phyloP scores from a whole-genome alignment of 2,329 filamentous ascomycete species.

The Aureobasidium zeae region DNA sequence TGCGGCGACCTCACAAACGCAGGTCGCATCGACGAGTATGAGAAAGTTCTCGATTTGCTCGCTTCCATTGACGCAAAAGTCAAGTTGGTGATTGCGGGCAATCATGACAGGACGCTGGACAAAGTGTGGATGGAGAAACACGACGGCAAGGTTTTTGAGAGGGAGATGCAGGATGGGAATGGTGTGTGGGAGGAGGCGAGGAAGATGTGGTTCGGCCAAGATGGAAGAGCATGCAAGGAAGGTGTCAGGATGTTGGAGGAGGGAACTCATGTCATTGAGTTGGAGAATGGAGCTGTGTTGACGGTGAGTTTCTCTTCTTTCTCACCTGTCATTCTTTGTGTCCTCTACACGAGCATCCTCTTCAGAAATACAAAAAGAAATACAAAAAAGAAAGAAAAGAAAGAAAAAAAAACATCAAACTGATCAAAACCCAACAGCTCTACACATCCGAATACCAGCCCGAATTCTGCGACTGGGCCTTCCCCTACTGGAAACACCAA shows the following conservation, averaged over 20 bases:
- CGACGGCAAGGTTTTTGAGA: background rate
- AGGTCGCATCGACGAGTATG: constrained; percentile 41
- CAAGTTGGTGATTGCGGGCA: constrained; percentile 55
- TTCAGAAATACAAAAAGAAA: too few relatives aligned
- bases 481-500: constrained; percentile 41
- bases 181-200: constrained; percentile 28
- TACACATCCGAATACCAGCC: constrained; percentile 49
- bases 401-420: too few relatives aligned
- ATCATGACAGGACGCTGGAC: constrained; percentile 53
- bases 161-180: constrained; percentile 20
- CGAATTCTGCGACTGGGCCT: constrained; percentile 48
- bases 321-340: background rate
- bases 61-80: constrained; percentile 42
- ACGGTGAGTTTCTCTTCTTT: constrained; percentile 22
- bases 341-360: too few relatives aligned
- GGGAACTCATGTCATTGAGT: constrained; percentile 38
- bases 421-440: constrained; percentile 26
- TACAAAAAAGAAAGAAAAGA: too few relatives aligned
- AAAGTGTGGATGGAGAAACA: constrained; percentile 26
- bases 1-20: constrained; percentile 50
- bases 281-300: constrained; percentile 42
- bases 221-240: constrained; percentile 18
- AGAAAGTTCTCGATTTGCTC: constrained; percentile 40
- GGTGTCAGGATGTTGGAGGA: constrained; percentile 38
- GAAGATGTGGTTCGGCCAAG: constrained; percentile 39